Percentiles rank a stretch among this genome's conserved stretches.
Conservation (phyloP, 768 basidiomycete genomes). For the Crepidotus variabilis region DNA sequence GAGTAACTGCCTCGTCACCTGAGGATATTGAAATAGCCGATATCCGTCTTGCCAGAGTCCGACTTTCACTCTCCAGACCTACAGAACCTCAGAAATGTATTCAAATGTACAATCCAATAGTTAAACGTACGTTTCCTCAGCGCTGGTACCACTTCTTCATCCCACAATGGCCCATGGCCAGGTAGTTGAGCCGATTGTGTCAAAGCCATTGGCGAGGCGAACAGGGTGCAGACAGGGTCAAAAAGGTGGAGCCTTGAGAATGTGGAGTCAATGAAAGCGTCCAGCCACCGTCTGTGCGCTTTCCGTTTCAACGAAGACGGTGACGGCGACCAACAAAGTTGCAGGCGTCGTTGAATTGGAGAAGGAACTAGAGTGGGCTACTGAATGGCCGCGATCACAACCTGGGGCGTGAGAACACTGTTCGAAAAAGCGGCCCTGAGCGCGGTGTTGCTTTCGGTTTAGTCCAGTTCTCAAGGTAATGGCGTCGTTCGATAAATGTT, state of each 20-base stretch:
- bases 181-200: not conserved
- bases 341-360: not conserved
- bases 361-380: not conserved
- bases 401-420: not conserved
- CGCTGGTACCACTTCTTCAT: conserved; percentile 78
- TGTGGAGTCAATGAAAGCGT: not conserved
- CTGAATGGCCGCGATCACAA: not conserved
- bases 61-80: conserved; percentile 83
- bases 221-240: not conserved
- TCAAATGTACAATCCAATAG: not conserved
- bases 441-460: no score
- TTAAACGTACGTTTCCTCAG: conserved; percentile 67
- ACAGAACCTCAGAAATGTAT: conserved; percentile 8
- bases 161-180: conserved; percentile 56
- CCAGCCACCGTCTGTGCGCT: not conserved
- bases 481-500: no score
- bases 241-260: not conserved
- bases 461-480: no score
- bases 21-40: conserved; percentile 69
- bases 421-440: no score
- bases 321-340: not conserved
- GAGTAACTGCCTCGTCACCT: conserved; percentile 35
- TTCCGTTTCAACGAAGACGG: not conserved
- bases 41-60: conserved; percentile 71
- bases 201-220: not conserved